These are phyloP conservation scores for Adenanthera pavonina DNA, from an alignment of 306 rosid species.

Conservation along the genomic window DNA sequence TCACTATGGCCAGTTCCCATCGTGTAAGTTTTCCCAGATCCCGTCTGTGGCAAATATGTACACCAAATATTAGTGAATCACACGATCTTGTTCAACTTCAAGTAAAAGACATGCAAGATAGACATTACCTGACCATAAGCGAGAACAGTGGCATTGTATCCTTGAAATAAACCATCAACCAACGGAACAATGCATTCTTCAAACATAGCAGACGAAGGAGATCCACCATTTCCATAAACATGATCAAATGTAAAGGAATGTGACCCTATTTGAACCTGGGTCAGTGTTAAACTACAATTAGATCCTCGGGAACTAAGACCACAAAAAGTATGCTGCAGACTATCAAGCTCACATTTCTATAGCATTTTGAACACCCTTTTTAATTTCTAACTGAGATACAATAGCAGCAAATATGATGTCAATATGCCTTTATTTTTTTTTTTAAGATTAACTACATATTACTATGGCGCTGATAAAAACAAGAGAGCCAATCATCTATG, in stretches of 20 bases:
- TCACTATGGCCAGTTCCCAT: conserved; percentile 85
- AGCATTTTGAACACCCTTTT: background rate
- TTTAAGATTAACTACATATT: conserved; percentile 18
- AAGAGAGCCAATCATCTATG: background rate
- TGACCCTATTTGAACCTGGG: conserved; percentile 76
- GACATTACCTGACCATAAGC: conserved; percentile 87
- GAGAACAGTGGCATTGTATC: conserved; percentile 86
- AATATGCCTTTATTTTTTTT: background rate
- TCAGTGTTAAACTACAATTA: conserved; percentile 42
- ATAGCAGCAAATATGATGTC: conserved; percentile 23
- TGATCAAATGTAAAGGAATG: conserved; percentile 87
- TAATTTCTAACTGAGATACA: conserved; percentile 9
- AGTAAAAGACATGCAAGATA: conserved; percentile 24
- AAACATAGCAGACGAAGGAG: conserved; percentile 69
- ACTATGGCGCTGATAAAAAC: conserved; percentile 2
- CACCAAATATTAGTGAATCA: conserved; percentile 33
- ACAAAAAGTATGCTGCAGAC: conserved; percentile 29
- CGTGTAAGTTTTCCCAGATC: conserved; percentile 89
- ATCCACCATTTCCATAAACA: conserved; percentile 72
- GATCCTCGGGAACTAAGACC: conserved; percentile 31
- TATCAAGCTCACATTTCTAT: conserved; percentile 23
- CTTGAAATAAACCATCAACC: conserved; percentile 82
- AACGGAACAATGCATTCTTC: conserved; percentile 79
- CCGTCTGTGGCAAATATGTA: conserved; percentile 64
- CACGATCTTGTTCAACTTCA: conserved; percentile 31